Base-by-base conservation (phyloP, 495 filamentous ascomycete genomes). In the Chaetomidium leptoderma region DNA sequence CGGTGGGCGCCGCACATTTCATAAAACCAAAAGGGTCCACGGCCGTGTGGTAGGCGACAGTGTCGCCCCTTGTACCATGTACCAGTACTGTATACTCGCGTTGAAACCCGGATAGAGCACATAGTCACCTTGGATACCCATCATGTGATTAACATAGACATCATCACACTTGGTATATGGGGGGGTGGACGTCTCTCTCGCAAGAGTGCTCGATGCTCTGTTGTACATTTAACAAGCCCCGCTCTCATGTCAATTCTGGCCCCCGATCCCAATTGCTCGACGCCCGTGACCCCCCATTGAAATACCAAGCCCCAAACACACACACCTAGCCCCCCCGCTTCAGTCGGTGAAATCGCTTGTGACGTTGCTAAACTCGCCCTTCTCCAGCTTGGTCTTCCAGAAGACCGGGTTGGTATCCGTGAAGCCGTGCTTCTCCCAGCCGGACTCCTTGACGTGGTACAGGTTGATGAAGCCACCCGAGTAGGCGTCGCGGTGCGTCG, bases 351-450 rank as follows among this genome's bases (percentile, higher is more conserved):
- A 76, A 66, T 87, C 81, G 64, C 88, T 86, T 26, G 90, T 95
- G 55, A 98, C 93, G 74, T 97, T 97, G 57, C 89, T 92, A 74
- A 98, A 98, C 77, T 98, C 93, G 67, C 91, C 91, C 80, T 92
- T 93, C 73, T 96, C 88, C 66, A 97, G 74, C 86, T 97, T 98
- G 40, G 90, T 96, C 83, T 95, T 88, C 93, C 95, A 97, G 85
- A 97, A 97, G 65, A 97, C 91, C 24, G 90, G 90, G 78, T 93
- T 91, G 61, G 91, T 95, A 70, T 95, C 90, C 70, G 78, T 88
- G 79, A 98, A 98, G 46, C 93, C 93, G 68, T 97, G 92, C 81
- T 95, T 96, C 60, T 92, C 91, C 93, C 93, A 98, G 58, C 93
- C 93, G 59, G 89, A 86, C 76, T 97, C 92, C 85, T 96, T 97